Evolutionary conservation across 2,329 filamentous ascomycete species (phyloP), one percentile per base, ranked within the genome.

Genomic region (Calonectria pseudoreteaudii): DNA sequence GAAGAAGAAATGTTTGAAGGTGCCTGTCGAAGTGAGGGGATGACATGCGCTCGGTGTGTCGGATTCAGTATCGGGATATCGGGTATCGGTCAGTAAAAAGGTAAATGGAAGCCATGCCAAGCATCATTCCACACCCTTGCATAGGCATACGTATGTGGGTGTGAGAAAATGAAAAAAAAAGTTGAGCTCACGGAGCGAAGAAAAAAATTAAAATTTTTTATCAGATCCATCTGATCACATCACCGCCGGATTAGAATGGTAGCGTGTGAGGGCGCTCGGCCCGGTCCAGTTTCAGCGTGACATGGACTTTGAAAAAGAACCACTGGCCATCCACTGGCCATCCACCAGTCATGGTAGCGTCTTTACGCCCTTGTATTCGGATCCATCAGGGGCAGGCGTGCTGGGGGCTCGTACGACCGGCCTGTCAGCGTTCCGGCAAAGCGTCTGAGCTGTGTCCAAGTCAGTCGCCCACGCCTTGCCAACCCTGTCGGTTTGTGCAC

Each of bases 381-480:
- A 60, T 60, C 31, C 56, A 36, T 41, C 66, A 72, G 65, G 50
- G 38, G n/a, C 31, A 41, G n/a, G 8, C 20, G 65, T 28, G 66
- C 38, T 60, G 70, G 56, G 53, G 56, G 53, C 65, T 73, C 71
- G 53, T 77, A 78, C 58, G 76, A 78, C 62, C 77, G 78, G 78
- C 62, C 53, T 50, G 56, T 68, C 50, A 75, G 28, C 73, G 58
- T 73, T 64, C 72, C 68, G 72, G 49, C 56, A 62, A 56, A 74
- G 26, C 23, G 13, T 56, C 34, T 73, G 64, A 53, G 66, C 66
- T 31, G 66, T 47, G 58, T 23, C 52, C 52, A 31, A 69, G 53
- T 68, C 67, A 72, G 36, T 69, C 66, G 69, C 44, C 47, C 47
- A 49, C 34, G 62, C 58, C 49, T 20, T 76, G 68, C 62, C 49